Base-by-base conservation (phyloP, 768 basidiomycete species). In the Termitomyces sp. region DNA sequence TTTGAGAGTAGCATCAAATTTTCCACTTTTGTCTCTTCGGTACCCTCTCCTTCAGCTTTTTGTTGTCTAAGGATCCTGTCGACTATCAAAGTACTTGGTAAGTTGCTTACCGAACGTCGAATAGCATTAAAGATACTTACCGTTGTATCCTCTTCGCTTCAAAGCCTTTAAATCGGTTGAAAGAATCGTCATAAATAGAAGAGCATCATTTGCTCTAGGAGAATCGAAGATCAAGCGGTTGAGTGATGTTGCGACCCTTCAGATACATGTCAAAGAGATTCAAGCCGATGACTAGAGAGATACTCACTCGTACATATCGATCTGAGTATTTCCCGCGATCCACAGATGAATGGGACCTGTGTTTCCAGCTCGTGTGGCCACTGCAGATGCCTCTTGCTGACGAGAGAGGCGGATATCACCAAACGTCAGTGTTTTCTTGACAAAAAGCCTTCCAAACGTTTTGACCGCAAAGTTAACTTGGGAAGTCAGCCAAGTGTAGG, bases 251-350 rank as follows among this genome's bases (percentile, higher is more conserved):
- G 96, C 89, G 14, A 98, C 88, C 72, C 94, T 96, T 53, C 58
- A 60, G 20, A 11, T 17, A 60, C 51, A 17, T 42, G 14, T 60
- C 46, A 54, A 31, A 36, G 51, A 58, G n/a, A n/a, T 43, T 6
- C 31, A 31, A 53, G 38, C 29, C 50, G 38, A 5, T n/a, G 25
- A 3, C 5, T 37, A 31, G 15, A 36, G 29, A 36, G 25, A 2
- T 15, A 85, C 92, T 77, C 68, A 94, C 93, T 97, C 96, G 68
- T 91, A 98, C 84, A 96, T 91, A 67, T 98, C 93, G 48, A 92
- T 79, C 64, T 89, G 83, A 1, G 87, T 77, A 61, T 86, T 85
- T n/a, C 80, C 79, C 6, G 92, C 89, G 38, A 96, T 77, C 83
- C 89, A 92, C 31, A 98, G 72, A 52, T 89, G 82, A 40, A 93